Base-by-base conservation (phyloP, 352 stramenopile genomes). In the Phytophthora syringae region DNA sequence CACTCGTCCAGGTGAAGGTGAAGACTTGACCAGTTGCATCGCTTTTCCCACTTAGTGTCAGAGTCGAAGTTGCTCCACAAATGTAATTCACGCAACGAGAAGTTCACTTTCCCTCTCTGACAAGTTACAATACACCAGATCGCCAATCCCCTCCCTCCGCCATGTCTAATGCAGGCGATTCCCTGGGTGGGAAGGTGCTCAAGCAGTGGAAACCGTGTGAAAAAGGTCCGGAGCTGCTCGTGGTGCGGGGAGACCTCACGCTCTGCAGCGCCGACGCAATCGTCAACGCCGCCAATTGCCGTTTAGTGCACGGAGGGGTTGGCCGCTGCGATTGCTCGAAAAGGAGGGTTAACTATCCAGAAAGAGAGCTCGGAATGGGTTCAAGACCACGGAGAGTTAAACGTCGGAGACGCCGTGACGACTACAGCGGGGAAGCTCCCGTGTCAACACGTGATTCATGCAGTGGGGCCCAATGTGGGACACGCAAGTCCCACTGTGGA, bases 381-480 rank as follows among this genome's bases (percentile, higher is more conserved):
- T 24, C 27, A 63, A 1, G 12, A 32, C 0, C 52, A 86, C 24
- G 55, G 67, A 1, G 5, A 51, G 18, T 21, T 86, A 11, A 21
- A 13, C 5, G 75, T 82, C 7, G 78, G 78, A 3, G 43, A 69
- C 7, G 76, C 73, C 1, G 72, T 82, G 52, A 67, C 64, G 34
- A 87, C 76, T 2, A 44, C 43, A 7, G 59, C 54, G 4, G 78
- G 76, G 0, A 52, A 63, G 4, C 48, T 87, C 16, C 76, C 73
- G 3, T 75, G 70, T 51, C 64, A 61, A 16, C 74, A 70, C 37
- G 78, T 84, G 25, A 80, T 87, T 57, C 78, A 87, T 57, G 70
- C 73, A 2, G 76, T 82, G 0, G 78, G 78, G 0, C 78, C 78
- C 1, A 55, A 69, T 48, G 24, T 87, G 0, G 47, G 58, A 1